Evolutionary conservation across 2,329 filamentous ascomycete species (phyloP), one percentile per base, ranked within the genome.

Genomic region (Aspergillus caelatus): DNA sequence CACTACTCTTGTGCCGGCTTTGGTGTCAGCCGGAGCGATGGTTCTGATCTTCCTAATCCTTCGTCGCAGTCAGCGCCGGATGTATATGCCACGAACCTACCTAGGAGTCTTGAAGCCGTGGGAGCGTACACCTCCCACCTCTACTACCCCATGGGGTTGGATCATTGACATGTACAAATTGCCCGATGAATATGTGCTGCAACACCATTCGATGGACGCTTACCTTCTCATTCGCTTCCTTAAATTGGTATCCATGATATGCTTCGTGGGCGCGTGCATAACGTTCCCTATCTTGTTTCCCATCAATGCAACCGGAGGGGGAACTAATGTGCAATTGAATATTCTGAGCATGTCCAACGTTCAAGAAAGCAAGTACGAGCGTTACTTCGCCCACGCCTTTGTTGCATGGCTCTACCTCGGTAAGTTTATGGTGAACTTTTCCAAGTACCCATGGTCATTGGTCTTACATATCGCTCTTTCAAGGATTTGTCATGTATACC

Each of bases 281-380:
- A 94, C 92, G 21, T 97, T 92, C 89, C 94, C 95, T 0, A 84
- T 97, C 45, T 82, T 98, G 26, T 93, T 91, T 88, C 94, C 95
- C 0, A 82, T 98, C 76, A 96, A 98, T 77, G 88, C 88, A 39
- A 97, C 93, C 1, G 95, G 94, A 32, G 89, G 89, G 26, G 89
- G 82, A 19, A 81, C 80, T 1, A 80, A 87, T 57, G 62, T 70
- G 12, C 86, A 97, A 78, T 85, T 99, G 48, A 89, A 97, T 72
- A 80, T 91, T 3, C 83, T 99, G 67, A 90, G 89, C 12, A 91
- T 96, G 72, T 85, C 89, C 68, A 97, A 97, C 73, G 83, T 97
- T 64, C 78, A 81, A 3, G 11, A 65, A n/a, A 68, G 79, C 12
- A 78, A 84, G 34, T 82, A 84, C n/a, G 86, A 86, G 69, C 88